Evolutionary conservation across 768 basidiomycete species (phyloP).

Genomic region (Kwoniella bestiolae): DNA sequence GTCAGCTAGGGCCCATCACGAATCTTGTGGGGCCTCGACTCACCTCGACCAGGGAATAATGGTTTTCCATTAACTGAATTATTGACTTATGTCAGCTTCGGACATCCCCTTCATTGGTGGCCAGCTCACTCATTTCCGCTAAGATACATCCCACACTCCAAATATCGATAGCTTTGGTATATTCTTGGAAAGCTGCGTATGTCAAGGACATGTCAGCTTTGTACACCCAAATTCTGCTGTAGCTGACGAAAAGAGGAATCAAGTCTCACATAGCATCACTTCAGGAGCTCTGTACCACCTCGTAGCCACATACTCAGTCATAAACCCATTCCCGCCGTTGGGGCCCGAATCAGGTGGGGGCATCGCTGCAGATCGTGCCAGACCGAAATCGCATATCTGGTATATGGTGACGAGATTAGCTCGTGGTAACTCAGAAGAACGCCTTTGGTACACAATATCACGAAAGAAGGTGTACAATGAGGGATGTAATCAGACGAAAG

Average conservation of each 20-base stretch:
- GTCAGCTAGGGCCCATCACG: too few species aligned
- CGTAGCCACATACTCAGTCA: constrained; percentile 91
- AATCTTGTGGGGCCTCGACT: constrained; percentile 22
- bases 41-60: constrained; percentile 92
- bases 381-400: constrained; percentile 62
- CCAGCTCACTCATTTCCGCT: constrained; percentile 44
- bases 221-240: too few species aligned
- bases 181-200: constrained; percentile 60
- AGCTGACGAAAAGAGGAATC: too few species aligned
- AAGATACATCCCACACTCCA: constrained; percentile 58
- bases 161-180: constrained; percentile 62
- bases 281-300: constrained; percentile 69
- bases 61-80: constrained; percentile 86
- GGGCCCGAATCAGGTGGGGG: constrained; percentile 58
- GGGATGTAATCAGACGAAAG: constrained; percentile 13
- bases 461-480: too few species aligned
- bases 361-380: constrained; percentile 62
- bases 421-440: too few species aligned
- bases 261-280: constrained; percentile 61
- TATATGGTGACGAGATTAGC: too few species aligned
- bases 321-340: constrained; percentile 72
- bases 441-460: too few species aligned
- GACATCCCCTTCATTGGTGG: constrained; percentile 61
- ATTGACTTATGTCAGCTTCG: constrained; percentile 63
- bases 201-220: too few species aligned